phyloP scores from a whole-genome alignment of 2,329 filamentous ascomycete genomes.

The Pezicula rhizophila region DNA sequence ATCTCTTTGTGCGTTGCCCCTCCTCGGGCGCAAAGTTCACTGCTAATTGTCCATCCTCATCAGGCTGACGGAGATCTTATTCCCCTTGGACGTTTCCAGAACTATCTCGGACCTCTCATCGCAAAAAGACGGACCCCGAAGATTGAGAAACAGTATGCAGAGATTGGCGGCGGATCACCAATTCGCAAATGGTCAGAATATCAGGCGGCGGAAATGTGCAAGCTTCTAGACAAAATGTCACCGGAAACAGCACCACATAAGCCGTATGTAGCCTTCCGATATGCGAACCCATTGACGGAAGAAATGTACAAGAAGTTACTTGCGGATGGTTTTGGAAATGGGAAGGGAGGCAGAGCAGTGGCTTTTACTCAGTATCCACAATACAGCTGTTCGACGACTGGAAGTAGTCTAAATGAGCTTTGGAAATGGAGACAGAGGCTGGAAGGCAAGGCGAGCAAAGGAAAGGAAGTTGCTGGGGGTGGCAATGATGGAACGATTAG shows the following conservation, averaged over 20 bases:
- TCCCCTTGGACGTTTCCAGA: constrained; percentile 86
- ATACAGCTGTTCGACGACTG: constrained; percentile 96
- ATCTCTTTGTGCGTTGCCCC: constrained; percentile 69
- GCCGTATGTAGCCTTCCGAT: constrained; percentile 95
- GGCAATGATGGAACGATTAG: constrained; percentile 65
- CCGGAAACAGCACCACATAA: constrained; percentile 95
- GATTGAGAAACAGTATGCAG: constrained; percentile 91
- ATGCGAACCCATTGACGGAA: constrained; percentile 88
- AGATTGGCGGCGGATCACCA: constrained; percentile 93
- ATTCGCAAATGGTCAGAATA: constrained; percentile 98
- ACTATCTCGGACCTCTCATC: constrained; percentile 84
- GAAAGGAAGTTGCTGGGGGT: constrained; percentile 4
- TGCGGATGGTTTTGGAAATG: constrained; percentile 82
- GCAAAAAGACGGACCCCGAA: constrained; percentile 85
- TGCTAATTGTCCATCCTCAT: constrained; percentile 7
- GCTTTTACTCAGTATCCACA: constrained; percentile 98
- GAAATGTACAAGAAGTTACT: constrained; percentile 82
- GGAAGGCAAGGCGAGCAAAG: constrained; percentile 61
- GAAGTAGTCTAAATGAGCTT: constrained; percentile 90
- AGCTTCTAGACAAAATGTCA: constrained; percentile 83
- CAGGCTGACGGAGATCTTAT: constrained; percentile 92
- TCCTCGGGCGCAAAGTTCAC: constrained; percentile 1
- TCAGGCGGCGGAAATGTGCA: constrained; percentile 93
- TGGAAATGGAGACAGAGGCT: constrained; percentile 94
- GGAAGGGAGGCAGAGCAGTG: constrained; percentile 85